phyloP scores from a whole-genome alignment of 495 filamentous ascomycete genomes.

The Ascobolus immersus region DNA sequence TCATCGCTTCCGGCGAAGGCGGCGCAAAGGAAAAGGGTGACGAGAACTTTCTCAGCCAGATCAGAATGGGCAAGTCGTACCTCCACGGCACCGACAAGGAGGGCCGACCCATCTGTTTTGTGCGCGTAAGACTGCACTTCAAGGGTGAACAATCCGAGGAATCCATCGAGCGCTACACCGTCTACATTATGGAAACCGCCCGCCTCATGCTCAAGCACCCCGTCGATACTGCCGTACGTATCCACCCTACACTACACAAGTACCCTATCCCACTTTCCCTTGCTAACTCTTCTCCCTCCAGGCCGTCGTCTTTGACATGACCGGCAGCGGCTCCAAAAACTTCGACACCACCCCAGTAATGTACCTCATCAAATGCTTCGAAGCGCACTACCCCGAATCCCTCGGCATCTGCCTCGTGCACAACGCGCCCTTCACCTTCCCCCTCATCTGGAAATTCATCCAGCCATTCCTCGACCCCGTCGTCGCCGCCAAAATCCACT shows the following conservation, averaged over 20 bases:
- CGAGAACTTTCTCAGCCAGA: constrained; percentile 60
- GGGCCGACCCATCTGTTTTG: constrained; percentile 68
- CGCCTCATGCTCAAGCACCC: constrained; percentile 53
- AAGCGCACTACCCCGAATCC: constrained; percentile 91
- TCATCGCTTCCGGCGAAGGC: constrained; percentile 56
- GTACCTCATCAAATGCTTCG: constrained; percentile 98
- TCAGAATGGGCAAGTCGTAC: constrained; percentile 84
- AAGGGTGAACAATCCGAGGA: constrained; percentile 59
- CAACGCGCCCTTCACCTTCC: constrained; percentile 91
- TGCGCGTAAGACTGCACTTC: constrained; percentile 57
- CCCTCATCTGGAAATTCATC: constrained; percentile 70
- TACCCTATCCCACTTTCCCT: constrained; percentile 2
- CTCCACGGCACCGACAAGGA: constrained; percentile 66
- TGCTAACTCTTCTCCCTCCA: constrained; percentile 14
- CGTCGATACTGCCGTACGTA: constrained; percentile 72
- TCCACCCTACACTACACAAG: not conserved
- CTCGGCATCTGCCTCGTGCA: constrained; percentile 85
- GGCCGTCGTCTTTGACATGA: constrained; percentile 90
- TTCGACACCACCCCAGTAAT: constrained; percentile 89
- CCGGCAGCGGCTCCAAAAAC: no score
- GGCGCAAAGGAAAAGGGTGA: constrained; percentile 35
- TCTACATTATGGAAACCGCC: constrained; percentile 83
- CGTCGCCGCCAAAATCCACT: constrained; percentile 82
- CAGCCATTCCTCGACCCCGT: constrained; percentile 92
- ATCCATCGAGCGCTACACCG: constrained; percentile 63